Evolutionary conservation across 1,284 basidiomycete genomes (phyloP).

Genomic region (Heterobasidion occidentale): DNA sequence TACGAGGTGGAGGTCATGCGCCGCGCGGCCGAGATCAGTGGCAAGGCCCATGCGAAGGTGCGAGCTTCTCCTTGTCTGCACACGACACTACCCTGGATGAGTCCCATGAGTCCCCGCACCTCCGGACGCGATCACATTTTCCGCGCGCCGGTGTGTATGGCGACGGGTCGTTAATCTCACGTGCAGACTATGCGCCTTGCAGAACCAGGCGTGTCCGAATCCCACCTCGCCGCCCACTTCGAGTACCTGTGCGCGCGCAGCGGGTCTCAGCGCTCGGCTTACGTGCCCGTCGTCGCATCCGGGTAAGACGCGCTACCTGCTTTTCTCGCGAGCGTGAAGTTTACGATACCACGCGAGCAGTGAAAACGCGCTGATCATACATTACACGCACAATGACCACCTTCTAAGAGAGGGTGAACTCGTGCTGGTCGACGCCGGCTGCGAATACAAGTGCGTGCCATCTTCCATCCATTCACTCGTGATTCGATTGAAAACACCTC

Average conservation of each 20-base stretch:
- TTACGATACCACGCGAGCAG: conserved; percentile 26
- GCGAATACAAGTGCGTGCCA: conserved; percentile 70
- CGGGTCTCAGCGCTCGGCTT: conserved; percentile 83
- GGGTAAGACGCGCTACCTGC: conserved; percentile 46
- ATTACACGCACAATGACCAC: conserved; percentile 89
- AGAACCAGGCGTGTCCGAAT: conserved; percentile 63
- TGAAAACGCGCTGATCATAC: conserved; percentile 82
- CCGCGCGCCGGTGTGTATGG: background rate
- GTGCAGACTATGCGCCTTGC: conserved; percentile 78
- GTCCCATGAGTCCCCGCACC: background rate
- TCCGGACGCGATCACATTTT: no score
- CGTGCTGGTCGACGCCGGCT: conserved; percentile 85
- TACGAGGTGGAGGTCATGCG: conserved; percentile 68
- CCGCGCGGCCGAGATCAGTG: conserved; percentile 70
- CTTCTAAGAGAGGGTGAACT: conserved; percentile 67
- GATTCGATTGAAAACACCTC: conserved; percentile 18
- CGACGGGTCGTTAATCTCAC: background rate
- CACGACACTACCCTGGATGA: background rate
- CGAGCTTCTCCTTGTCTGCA: background rate
- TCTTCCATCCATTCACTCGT: background rate
- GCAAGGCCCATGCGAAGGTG: conserved; percentile 71
- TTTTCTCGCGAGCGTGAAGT: no score
- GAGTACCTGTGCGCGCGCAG: conserved; percentile 75
- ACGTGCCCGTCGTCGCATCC: conserved; percentile 92
- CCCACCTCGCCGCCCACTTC: conserved; percentile 77